Evolutionary conservation across 2,329 filamentous ascomycete genomes (phyloP).

Genomic region (Chalaropsis ovoidea): DNA sequence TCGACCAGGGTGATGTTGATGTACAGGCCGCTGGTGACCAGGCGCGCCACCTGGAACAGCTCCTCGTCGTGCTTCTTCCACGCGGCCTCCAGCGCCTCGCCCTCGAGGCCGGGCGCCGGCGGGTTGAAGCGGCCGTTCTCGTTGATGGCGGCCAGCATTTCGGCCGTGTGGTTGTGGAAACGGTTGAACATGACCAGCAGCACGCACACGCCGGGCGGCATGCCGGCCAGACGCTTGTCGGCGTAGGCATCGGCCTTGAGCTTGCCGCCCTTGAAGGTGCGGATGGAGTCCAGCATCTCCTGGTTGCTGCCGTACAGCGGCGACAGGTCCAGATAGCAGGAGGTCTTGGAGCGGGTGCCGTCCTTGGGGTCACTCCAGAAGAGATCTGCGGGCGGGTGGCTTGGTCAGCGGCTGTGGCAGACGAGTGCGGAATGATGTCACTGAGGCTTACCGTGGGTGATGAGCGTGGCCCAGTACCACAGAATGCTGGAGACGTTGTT

Average conservation of each 20-base stretch:
- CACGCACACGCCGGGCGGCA: constrained; percentile 62
- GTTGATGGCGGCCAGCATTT: constrained; percentile 74
- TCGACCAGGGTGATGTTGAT: constrained; percentile 70
- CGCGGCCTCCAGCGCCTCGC: constrained; percentile 41
- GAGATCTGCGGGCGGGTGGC: constrained; percentile 39
- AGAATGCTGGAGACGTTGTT: constrained; percentile 63
- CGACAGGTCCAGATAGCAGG: constrained; percentile 61
- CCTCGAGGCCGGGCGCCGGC: constrained; percentile 42
- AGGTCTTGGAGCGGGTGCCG: constrained; percentile 53
- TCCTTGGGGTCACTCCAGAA: constrained; percentile 60
- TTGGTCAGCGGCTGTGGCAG: not conserved
- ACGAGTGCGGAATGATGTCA: too few relatives aligned
- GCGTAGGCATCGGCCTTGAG: constrained; percentile 65
- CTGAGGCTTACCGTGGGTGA: constrained; percentile 51
- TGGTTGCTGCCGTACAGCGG: constrained; percentile 62
- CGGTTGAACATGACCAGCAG: constrained; percentile 68
- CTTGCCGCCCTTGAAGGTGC: constrained; percentile 59
- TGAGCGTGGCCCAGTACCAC: constrained; percentile 63
- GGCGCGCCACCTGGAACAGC: constrained; percentile 65
- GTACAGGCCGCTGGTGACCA: constrained; percentile 66
- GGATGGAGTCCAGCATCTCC: constrained; percentile 54
- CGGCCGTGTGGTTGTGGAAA: constrained; percentile 80
- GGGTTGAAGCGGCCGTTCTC: constrained; percentile 68
- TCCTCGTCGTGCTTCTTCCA: constrained; percentile 67
- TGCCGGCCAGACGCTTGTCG: constrained; percentile 58